phyloP scores from a whole-genome alignment of 2,329 filamentous ascomycete species.

The Trichoderma arundinaceum region DNA sequence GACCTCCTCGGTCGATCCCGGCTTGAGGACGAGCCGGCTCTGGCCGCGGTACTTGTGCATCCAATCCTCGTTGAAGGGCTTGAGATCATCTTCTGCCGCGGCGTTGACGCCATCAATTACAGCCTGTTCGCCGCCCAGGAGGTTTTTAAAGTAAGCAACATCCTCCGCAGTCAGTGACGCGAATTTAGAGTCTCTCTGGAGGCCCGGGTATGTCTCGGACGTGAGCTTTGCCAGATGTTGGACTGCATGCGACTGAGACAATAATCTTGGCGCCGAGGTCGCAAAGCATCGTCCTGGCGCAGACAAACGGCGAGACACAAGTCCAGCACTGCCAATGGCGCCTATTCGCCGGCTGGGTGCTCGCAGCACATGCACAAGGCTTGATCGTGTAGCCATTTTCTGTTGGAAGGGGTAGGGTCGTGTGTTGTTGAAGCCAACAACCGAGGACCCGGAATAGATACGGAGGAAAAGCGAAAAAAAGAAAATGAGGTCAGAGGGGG shows the following conservation, averaged over 20 bases:
- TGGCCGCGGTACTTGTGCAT: conserved; percentile 98
- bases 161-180: conserved; percentile 75
- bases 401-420: not conserved
- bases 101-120: conserved; percentile 80
- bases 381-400: conserved; percentile 35
- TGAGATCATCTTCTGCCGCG: conserved; percentile 71
- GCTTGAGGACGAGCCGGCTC: conserved; percentile 84
- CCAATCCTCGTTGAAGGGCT: conserved; percentile 96
- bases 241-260: conserved; percentile 37
- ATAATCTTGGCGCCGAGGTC: conserved; percentile 41
- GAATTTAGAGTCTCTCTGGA: conserved; percentile 81
- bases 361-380: conserved; percentile 34
- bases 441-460: not conserved
- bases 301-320: not conserved
- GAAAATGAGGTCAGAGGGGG: conserved; percentile 14
- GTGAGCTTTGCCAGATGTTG: conserved; percentile 67
- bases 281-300: conserved; percentile 38
- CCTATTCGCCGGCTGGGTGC: conserved; percentile 28
- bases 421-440: conserved; percentile 10
- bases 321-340: conserved; percentile 23
- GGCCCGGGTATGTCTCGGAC: conserved; percentile 80
- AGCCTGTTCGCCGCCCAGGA: conserved; percentile 75
- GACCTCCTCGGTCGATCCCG: conserved; percentile 82
- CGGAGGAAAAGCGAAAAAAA: not conserved
- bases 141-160: conserved; percentile 78